phyloP scores from a whole-genome alignment of 768 basidiomycete species.

The Boletus vermiculosoides region DNA sequence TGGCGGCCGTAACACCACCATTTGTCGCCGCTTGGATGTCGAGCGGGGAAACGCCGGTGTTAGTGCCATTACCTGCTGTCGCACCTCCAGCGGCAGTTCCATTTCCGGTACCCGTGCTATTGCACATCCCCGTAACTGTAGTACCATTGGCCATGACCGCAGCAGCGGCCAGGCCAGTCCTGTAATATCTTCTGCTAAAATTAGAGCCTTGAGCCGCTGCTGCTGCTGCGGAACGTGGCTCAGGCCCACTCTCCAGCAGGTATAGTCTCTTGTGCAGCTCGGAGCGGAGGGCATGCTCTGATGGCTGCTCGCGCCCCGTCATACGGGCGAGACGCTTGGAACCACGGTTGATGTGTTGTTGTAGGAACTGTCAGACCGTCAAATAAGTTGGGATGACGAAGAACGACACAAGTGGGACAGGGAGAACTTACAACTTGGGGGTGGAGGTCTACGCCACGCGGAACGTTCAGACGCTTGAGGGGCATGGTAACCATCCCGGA shows the following conservation, averaged over 20 bases:
- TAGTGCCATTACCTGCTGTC: constrained; percentile 16
- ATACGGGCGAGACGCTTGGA: constrained; percentile 66
- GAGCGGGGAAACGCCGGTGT: constrained; percentile 35
- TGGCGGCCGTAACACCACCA: constrained; percentile 43
- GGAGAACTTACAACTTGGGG: constrained; percentile 42
- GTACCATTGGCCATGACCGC: constrained; percentile 3
- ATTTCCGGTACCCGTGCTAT: constrained; percentile 8
- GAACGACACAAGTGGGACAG: background rate
- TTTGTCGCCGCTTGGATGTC: constrained; percentile 37
- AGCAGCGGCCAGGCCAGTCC: constrained; percentile 9
- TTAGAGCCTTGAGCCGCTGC: constrained; percentile 3
- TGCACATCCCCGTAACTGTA: background rate
- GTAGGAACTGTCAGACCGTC: constrained; percentile 46
- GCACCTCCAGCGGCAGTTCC: constrained; percentile 8
- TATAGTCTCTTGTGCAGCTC: constrained; percentile 45
- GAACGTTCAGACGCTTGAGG: constrained; percentile 36
- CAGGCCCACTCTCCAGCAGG: constrained; percentile 32
- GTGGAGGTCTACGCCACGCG: constrained; percentile 34
- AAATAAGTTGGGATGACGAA: background rate
- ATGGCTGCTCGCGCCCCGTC: constrained; percentile 55
- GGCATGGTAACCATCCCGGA: constrained; percentile 42
- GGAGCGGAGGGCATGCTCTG: constrained; percentile 44
- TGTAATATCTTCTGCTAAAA: constrained; percentile 8
- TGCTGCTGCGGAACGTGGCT: constrained; percentile 7
- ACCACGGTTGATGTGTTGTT: constrained; percentile 69